A percentile compares a stretch with the other conserved stretches of the same genome.
These are phyloP conservation scores for Cavenderia fasciculata DNA, from an alignment of 78 protist genomes.

Conservation along the genomic window DNA sequence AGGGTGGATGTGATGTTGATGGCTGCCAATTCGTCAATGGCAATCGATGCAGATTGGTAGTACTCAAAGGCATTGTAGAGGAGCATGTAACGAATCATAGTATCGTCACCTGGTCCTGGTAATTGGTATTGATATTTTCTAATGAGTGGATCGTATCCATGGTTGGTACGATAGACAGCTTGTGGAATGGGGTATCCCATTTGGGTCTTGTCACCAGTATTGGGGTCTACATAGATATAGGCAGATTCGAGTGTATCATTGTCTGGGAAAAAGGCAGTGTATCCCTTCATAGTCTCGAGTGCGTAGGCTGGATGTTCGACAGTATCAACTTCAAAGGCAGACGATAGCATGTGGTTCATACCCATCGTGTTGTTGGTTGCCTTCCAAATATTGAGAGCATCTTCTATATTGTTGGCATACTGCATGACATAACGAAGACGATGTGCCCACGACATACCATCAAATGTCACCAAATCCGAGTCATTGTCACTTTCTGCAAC, in stretches of 20 bases:
- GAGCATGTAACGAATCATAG: slow-evolving; percentile 51
- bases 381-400: slow-evolving; percentile 44
- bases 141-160: slow-evolving; percentile 77
- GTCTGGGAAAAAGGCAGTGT: slow-evolving; percentile 76
- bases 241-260: slow-evolving; percentile 74
- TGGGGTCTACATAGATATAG: slow-evolving; percentile 5
- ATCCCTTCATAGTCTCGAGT: slow-evolving; percentile 75
- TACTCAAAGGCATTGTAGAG: slow-evolving; percentile 17
- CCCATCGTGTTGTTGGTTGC: slow-evolving; percentile 83
- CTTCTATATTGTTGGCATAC: slow-evolving; percentile 39
- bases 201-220: slow-evolving; percentile 8
- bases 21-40: slow-evolving; percentile 31
- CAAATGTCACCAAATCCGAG: slow-evolving; percentile 46
- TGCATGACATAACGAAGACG: slow-evolving; percentile 79
- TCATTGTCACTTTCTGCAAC: slow-evolving; percentile 79
- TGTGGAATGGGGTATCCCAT: slow-evolving; percentile 67
- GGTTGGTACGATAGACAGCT: slow-evolving; percentile 85
- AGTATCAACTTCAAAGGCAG: slow-evolving; percentile 9
- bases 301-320: slow-evolving; percentile 63
- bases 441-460: slow-evolving; percentile 80
- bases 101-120: slow-evolving; percentile 2
- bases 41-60: neutral
- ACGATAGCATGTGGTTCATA: slow-evolving; percentile 61
- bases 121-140: neutral
- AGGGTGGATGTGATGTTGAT: slow-evolving; percentile 73